Evolutionary conservation across 2,329 filamentous ascomycete species (phyloP), one percentile per base, ranked within the genome.

Genomic region (Colletotrichum lentis): DNA sequence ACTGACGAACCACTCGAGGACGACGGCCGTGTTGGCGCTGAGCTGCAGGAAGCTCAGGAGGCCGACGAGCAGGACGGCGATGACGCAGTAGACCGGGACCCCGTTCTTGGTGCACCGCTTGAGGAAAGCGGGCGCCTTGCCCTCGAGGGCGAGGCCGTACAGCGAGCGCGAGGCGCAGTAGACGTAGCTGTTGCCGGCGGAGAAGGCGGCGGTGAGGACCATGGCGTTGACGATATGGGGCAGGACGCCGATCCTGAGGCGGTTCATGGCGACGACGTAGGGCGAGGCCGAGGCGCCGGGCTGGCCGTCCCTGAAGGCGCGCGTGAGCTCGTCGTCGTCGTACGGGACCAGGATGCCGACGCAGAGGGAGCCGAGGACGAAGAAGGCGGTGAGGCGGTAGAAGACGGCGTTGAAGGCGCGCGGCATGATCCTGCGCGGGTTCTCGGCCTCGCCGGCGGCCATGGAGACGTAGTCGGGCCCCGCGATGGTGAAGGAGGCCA

Each of bases 321-420:
- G 83, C 2, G 79, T 83, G 72, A 94, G 79, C 49, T 87, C 85
- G 1, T 80, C 72, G 72, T 93, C 90, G 68, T 93, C 84, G 76
- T 90, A 90, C 1, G 92, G 85, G 44, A 94, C 87, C 24, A 92
- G 76, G 57, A 93, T 90, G 10, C 91, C 91, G 5, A 93, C 88
- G 22, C 86, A 88, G 2, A 96, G 82, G 0, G 90, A 88, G 1
- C 91, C 91, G 1, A 93, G 84, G 46, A 93, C 85, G 79, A 94
- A 94, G 77, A 95, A 94, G 1, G 86, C 80, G 0, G 90, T 90
- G 39, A 95, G 81, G 39, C 92, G 89, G 77, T 92, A 94, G 77
- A 94, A 94, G 1, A 94, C 91, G 56, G 90, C 88, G 69, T 93
- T 93, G 78, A 88, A 94, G 1, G 92, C 92, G 47, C 86, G 87